Conservation (phyloP, 2,329 filamentous ascomycete species). For the Ceratocystis smalleyi region DNA sequence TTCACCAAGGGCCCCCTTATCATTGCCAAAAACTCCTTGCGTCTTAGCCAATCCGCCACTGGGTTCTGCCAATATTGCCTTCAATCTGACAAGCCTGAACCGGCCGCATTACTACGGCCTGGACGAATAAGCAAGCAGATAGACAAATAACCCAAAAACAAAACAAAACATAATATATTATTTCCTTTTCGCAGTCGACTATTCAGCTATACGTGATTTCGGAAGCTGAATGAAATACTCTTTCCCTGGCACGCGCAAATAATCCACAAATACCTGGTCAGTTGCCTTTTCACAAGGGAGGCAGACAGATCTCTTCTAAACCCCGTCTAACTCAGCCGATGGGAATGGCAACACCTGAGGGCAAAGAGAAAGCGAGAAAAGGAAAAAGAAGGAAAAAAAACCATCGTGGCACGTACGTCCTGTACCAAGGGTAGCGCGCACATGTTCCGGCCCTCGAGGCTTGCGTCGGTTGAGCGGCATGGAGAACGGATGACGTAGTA, state of each 20-base stretch:
- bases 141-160: not conserved
- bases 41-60: not conserved
- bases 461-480: not conserved
- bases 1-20: not conserved
- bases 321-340: not conserved
- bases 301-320: not conserved
- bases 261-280: not conserved
- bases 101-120: not conserved
- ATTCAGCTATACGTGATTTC: no score
- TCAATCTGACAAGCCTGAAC: not conserved
- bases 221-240: not conserved
- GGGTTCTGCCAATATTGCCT: not conserved
- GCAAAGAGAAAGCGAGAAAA: not conserved
- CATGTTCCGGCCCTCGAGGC: not conserved
- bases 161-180: not conserved
- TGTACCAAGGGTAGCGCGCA: not conserved
- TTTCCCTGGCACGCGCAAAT: not conserved
- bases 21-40: not conserved
- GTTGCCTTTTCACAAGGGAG: not conserved
- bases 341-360: not conserved
- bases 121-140: not conserved
- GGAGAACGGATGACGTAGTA: not conserved
- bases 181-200: not conserved
- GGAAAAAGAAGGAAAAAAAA: no score
- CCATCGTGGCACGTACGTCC: not conserved